Conservation (phyloP, 371 early-diverging fungal genomes). For the Haplosporangium sp. region DNA sequence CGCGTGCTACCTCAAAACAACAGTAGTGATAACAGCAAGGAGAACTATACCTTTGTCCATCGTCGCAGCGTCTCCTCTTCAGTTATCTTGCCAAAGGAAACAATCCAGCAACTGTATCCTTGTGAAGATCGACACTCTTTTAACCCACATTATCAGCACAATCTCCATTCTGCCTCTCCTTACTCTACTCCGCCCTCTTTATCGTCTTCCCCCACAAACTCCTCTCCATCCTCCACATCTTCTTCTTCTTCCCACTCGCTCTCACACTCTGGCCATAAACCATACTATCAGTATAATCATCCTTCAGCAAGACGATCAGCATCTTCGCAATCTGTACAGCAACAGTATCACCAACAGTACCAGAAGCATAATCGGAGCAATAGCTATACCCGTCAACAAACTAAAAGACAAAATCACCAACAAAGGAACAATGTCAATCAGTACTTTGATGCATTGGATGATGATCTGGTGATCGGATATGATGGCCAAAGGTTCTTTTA, state of each 20-base stretch:
- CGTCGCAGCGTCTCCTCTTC: conserved; percentile 26
- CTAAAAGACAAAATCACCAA: conserved; percentile 17
- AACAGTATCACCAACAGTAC: conserved; percentile 16
- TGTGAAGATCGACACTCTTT: conserved; percentile 46
- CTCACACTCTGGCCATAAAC: conserved; percentile 13
- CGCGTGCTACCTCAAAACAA: conserved; percentile 22
- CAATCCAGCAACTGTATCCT: conserved; percentile 41
- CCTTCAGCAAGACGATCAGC: conserved; percentile 7
- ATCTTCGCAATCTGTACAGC: conserved; percentile 6
- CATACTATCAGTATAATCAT: conserved; percentile 22
- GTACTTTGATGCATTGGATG: conserved; percentile 25
- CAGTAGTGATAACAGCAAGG: conserved; percentile 13
- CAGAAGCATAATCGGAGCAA: conserved; percentile 19
- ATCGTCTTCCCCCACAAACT: conserved; percentile 68
- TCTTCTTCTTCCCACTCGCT: conserved; percentile 45
- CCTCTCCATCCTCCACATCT: conserved; percentile 68
- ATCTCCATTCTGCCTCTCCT: conserved; percentile 31
- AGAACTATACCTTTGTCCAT: conserved; percentile 8
- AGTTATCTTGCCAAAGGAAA: conserved; percentile 18
- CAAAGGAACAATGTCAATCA: conserved; percentile 27
- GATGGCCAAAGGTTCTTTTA: conserved; percentile 31
- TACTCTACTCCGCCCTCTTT: conserved; percentile 63
- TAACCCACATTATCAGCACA: conserved; percentile 50
- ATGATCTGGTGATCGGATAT: conserved; percentile 41
- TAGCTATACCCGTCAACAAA: conserved; percentile 30